These are phyloP conservation scores for Myochromella boudieri DNA, from an alignment of 768 basidiomycete species.

Conservation along the genomic window DNA sequence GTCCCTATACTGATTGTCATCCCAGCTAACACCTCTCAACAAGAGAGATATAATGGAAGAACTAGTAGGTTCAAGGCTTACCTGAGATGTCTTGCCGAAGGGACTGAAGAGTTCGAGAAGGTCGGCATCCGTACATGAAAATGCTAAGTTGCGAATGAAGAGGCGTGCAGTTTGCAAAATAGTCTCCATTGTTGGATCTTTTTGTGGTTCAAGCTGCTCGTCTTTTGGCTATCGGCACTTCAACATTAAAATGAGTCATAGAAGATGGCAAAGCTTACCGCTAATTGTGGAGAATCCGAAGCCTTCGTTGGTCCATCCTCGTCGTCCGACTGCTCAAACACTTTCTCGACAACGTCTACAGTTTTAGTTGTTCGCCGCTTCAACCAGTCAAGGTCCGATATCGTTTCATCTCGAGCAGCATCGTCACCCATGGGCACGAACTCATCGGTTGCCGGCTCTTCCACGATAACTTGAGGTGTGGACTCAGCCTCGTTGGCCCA, in stretches of 20 bases:
- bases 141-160: slow-evolving; percentile 95
- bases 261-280: no score
- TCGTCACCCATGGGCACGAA: slow-evolving; percentile 12
- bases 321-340: slow-evolving; percentile 63
- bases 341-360: slow-evolving; percentile 43
- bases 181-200: slow-evolving; percentile 44
- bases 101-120: slow-evolving; percentile 60
- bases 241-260: no score
- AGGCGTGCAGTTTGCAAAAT: slow-evolving; percentile 77
- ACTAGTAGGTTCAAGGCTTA: slow-evolving; percentile 32
- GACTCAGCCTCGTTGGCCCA: slow-evolving; percentile 58
- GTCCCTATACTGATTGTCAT: slow-evolving; percentile 58
- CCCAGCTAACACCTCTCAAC: slow-evolving; percentile 16
- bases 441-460: slow-evolving; percentile 14
- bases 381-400: slow-evolving; percentile 81
- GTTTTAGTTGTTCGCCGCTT: slow-evolving; percentile 56
- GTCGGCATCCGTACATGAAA: slow-evolving; percentile 75
- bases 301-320: slow-evolving; percentile 32
- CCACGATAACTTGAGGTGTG: slow-evolving; percentile 6
- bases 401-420: slow-evolving; percentile 30
- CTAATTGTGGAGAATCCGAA: no score
- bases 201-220: slow-evolving; percentile 22
- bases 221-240: no score
- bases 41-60: slow-evolving; percentile 9
- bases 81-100: slow-evolving; percentile 79